Conservation (phyloP, 805 yeast genomes). For the Kluyveromyces siamensis region DNA sequence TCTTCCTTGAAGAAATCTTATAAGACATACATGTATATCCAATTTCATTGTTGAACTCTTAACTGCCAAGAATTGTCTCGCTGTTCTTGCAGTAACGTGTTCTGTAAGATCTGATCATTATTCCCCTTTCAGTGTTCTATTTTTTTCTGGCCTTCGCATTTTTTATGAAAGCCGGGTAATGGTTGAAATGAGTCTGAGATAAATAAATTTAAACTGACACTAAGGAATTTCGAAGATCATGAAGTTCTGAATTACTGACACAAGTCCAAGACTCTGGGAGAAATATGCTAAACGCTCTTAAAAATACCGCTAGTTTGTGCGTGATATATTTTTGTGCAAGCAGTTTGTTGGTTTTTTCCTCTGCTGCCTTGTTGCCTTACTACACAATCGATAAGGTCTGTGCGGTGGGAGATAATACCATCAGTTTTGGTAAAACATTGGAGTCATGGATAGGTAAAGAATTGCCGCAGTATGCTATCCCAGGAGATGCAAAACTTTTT, state of each 20-base stretch:
- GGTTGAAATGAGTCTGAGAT: too few species aligned
- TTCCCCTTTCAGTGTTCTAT: conserved; percentile 4
- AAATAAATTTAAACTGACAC: background rate
- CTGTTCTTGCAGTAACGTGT: background rate
- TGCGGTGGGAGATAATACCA: conserved; percentile 10
- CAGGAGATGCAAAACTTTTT: conserved; percentile 29
- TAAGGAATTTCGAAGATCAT: background rate
- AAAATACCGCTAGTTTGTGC: background rate
- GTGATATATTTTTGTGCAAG: background rate
- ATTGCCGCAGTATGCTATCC: conserved; percentile 25
- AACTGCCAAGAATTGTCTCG: background rate
- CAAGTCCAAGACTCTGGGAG: background rate
- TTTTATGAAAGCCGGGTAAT: background rate
- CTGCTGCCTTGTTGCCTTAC: conserved; percentile 3
- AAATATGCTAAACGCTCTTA: background rate
- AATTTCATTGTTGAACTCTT: conserved; percentile 15
- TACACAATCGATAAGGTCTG: conserved; percentile 18
- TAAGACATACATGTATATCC: conserved; percentile 23
- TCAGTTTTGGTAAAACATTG: conserved; percentile 7
- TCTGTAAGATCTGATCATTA: conserved; percentile 16
- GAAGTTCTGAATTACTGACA: background rate
- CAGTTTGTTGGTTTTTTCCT: background rate
- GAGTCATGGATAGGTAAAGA: conserved; percentile 13
- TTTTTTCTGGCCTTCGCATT: background rate
- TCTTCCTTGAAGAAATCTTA: background rate